Percentiles rank a stretch among this genome's conserved stretches.
These are phyloP conservation scores for Mortierella sp. DNA, from an alignment of 371 early-diverging fungal genomes.

Conservation along the genomic window DNA sequence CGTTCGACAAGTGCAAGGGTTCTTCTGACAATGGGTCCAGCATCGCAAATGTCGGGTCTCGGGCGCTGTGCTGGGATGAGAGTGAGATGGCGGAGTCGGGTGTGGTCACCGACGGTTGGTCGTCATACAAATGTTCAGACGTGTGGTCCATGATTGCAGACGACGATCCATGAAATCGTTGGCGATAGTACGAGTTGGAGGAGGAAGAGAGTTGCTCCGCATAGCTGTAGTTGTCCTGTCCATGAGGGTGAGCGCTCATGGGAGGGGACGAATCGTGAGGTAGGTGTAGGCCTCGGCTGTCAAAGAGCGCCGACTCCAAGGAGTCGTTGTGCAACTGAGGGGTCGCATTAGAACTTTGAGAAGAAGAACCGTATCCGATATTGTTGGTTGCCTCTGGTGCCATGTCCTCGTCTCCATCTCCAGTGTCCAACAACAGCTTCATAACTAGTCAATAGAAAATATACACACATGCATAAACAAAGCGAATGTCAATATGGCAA, in stretches of 20 bases:
- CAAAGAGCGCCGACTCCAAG: background rate
- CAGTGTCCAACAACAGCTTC: conserved; percentile 66
- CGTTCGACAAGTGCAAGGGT: background rate
- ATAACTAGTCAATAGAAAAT: conserved; percentile 59
- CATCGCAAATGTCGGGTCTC: background rate
- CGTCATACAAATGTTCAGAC: background rate
- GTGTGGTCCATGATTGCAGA: background rate
- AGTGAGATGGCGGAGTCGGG: conserved; percentile 44
- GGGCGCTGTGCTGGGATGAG: conserved; percentile 14
- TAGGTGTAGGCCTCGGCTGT: background rate
- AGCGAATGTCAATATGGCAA: too few species aligned
- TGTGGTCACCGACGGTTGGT: conserved; percentile 21
- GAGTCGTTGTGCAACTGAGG: conserved; percentile 13
- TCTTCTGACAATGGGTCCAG: conserved; percentile 4
- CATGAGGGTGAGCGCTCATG: background rate
- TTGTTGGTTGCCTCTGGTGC: background rate
- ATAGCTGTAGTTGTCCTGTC: background rate
- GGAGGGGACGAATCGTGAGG: background rate
- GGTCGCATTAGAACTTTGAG: conserved; percentile 28
- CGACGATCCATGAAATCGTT: background rate
- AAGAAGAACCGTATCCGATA: conserved; percentile 9
- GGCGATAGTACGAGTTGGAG: background rate
- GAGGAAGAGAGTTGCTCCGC: background rate
- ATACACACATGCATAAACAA: background rate
- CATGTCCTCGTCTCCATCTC: conserved; percentile 58